Percentiles rank a stretch among this genome's conserved stretches.
Conservation (phyloP, 257 asterid genomes). For the Petunia secreta region DNA sequence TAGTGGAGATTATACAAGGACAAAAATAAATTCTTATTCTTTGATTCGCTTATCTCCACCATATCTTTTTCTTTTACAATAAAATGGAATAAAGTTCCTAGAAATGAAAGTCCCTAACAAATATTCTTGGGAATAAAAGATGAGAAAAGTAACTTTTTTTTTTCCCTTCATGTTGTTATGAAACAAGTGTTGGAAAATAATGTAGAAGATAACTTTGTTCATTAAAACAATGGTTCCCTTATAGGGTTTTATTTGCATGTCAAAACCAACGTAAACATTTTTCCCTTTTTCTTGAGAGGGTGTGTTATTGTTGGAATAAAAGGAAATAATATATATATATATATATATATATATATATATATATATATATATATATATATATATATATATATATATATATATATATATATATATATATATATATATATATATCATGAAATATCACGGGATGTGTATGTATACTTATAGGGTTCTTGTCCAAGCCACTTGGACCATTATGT, state of each 20-base stretch:
- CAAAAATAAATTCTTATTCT: slow-evolving; percentile 40
- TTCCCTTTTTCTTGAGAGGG: background rate
- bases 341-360: too few species aligned
- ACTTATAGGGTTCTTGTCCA: background rate
- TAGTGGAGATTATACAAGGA: slow-evolving; percentile 33
- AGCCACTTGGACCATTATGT: background rate
- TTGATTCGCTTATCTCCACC: slow-evolving; percentile 39
- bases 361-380: too few species aligned
- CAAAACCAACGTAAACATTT: too few species aligned
- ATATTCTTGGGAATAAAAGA: slow-evolving; percentile 17
- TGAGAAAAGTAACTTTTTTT: background rate
- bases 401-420: too few species aligned
- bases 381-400: too few species aligned
- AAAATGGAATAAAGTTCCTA: slow-evolving; percentile 30
- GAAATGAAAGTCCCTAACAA: slow-evolving; percentile 26
- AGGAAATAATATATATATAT: too few species aligned
- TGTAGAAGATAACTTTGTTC: too few species aligned
- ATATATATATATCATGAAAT: too few species aligned
- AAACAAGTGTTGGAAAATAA: slow-evolving; percentile 6
- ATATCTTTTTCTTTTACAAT: slow-evolving; percentile 22
- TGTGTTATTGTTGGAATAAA: background rate
- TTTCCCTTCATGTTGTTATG: background rate
- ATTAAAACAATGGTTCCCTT: too few species aligned
- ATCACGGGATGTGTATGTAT: slow-evolving; percentile 26
- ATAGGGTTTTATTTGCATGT: too few species aligned